These are phyloP conservation scores for Crithidia bombi DNA, from an alignment of 208 protist species.

Conservation along the genomic window DNA sequence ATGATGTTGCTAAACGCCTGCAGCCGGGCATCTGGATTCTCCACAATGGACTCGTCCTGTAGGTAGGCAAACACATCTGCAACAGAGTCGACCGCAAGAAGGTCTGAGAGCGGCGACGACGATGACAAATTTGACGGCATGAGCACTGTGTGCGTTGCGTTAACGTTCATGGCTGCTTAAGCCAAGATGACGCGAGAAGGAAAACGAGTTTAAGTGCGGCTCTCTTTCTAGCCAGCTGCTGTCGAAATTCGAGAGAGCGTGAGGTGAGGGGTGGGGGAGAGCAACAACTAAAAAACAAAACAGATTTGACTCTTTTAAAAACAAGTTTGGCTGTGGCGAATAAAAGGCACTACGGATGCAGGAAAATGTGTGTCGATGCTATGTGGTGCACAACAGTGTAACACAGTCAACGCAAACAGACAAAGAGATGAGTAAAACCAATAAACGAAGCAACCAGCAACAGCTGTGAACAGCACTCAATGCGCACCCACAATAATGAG, in stretches of 20 bases:
- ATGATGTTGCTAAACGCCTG: conserved; percentile 19
- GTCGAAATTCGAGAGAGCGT: neutral
- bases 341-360: neutral
- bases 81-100: conserved; percentile 24
- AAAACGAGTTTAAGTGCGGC: neutral
- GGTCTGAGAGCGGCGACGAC: conserved; percentile 13
- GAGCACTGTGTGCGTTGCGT: neutral
- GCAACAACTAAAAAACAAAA: neutral
- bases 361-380: neutral
- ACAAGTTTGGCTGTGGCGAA: neutral
- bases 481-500: too few relatives aligned
- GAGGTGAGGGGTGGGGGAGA: neutral
- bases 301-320: neutral
- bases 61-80: conserved; percentile 16
- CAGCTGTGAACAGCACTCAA: neutral
- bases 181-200: neutral
- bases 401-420: neutral
- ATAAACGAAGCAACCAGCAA: neutral
- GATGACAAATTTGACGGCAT: neutral
- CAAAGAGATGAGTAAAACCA: neutral
- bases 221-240: too few relatives aligned
- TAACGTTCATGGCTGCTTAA: neutral
- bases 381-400: neutral
- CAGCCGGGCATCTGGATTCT: conserved; percentile 32
- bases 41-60: conserved; percentile 9